A percentile compares a stretch with the other conserved stretches of the same genome.
Evolutionary conservation across 495 filamentous ascomycete genomes (phyloP).

Genomic region (Bacidia gigantensis): DNA sequence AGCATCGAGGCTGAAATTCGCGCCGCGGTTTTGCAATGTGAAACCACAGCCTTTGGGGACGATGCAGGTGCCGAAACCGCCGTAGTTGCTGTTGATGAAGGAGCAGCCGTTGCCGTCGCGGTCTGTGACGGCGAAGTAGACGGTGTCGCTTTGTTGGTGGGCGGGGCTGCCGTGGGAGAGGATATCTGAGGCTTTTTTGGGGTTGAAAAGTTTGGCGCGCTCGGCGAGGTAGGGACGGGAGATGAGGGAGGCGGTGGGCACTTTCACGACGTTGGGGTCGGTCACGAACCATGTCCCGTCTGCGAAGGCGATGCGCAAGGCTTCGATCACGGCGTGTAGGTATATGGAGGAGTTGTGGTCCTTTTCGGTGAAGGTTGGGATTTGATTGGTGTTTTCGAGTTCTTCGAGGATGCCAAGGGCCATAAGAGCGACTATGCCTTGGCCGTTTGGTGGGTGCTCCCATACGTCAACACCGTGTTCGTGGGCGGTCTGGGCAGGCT

Average conservation of each 20-base stretch:
- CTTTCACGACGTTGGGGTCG: slow-evolving; percentile 55
- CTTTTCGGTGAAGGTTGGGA: slow-evolving; percentile 47
- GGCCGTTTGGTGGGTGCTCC: slow-evolving; percentile 97
- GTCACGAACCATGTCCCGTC: slow-evolving; percentile 83
- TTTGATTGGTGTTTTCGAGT: slow-evolving; percentile 57
- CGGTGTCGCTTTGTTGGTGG: slow-evolving; percentile 68
- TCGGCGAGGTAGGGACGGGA: slow-evolving; percentile 47
- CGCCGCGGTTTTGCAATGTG: slow-evolving; percentile 87
- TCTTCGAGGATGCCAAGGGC: slow-evolving; percentile 80
- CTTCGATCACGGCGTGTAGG: slow-evolving; percentile 81
- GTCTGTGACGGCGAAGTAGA: slow-evolving; percentile 84
- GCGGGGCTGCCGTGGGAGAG: slow-evolving; percentile 50
- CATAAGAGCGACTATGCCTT: slow-evolving; percentile 91
- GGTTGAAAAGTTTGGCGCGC: slow-evolving; percentile 57
- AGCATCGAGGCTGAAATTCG: slow-evolving; percentile 55
- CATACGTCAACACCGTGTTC: slow-evolving; percentile 62
- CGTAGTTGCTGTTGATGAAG: slow-evolving; percentile 95
- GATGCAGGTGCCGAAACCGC: slow-evolving; percentile 78
- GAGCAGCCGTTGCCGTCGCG: slow-evolving; percentile 71
- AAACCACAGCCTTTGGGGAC: slow-evolving; percentile 76
- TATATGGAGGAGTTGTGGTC: slow-evolving; percentile 72
- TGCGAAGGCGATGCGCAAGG: slow-evolving; percentile 82
- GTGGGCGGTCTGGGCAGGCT: slow-evolving; percentile 28
- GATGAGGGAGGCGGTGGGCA: slow-evolving; percentile 52
- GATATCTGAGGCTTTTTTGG: slow-evolving; percentile 40